Base-by-base conservation (phyloP, 768 basidiomycete genomes). In the Boletus speciosus region DNA sequence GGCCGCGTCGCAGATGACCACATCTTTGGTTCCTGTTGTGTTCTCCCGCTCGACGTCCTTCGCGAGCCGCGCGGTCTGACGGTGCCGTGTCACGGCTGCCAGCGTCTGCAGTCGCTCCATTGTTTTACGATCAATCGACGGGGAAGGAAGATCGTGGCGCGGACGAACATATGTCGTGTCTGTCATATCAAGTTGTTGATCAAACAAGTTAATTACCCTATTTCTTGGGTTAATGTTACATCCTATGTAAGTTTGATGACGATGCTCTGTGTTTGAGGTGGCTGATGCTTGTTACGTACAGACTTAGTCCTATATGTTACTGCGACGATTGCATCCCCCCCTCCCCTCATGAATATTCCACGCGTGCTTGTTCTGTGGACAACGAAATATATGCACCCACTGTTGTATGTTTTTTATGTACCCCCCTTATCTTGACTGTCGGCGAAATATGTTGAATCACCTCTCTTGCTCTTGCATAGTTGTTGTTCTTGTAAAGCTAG, bases 181-280 rank as follows among this genome's bases (percentile, higher is more conserved):
- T 69, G 68, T 21, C 68, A 69, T 53, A 70, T 69, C 62, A 70
- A 70, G 52, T 8, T 65, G 42, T 54, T 70, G 59, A 61, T 69
- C 32, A 64, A 57, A 15, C 32, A 66, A n/a, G 58, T 59, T 21
- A 14, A 56, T 8, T 45, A 60, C 9, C 68, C 66, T 0, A 59
- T 64, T 0, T 41, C 16, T 23, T 69, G 68, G 68, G 44, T 69
- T 29, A 29, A 32, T 2, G 62, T 68, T 41, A 15, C 61, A 2
- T 37, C 49, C 19, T 51, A 57, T 38, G 65, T 58, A 19, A 49
- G 66, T 65, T 36, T 12, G 37, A 39, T 31, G 52, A 15, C 7
- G 6, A 0, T 2, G 11, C 19, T 10, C 6, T 4, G 29, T 15
- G 32, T 34, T 9, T 14, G 19, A 19, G 7, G 19, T 44, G 12